phyloP scores from a whole-genome alignment of 2,329 filamentous ascomycete genomes.

The Magnaporthiopsis rhizophila region DNA sequence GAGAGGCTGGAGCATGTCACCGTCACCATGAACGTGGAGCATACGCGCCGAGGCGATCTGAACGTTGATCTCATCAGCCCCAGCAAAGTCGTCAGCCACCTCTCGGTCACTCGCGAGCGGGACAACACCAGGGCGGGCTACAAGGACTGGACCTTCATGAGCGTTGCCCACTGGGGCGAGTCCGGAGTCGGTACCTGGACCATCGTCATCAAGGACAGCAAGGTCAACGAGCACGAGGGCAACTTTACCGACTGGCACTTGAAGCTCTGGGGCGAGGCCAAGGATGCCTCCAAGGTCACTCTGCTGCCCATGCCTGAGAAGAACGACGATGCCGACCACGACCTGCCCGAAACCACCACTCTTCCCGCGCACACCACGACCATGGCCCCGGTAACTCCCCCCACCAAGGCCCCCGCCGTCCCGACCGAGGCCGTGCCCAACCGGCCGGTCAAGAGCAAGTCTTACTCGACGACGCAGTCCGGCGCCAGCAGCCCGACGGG shows the following conservation, averaged over 20 bases:
- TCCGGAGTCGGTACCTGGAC: slow-evolving; percentile 84
- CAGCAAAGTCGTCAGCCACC: slow-evolving; percentile 69
- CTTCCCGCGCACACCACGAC: slow-evolving; percentile 55
- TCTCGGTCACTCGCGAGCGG: slow-evolving; percentile 64
- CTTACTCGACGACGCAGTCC: too few species aligned
- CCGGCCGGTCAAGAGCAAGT: slow-evolving; percentile 40
- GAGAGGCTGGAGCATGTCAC: slow-evolving; percentile 89
- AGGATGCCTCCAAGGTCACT: slow-evolving; percentile 64
- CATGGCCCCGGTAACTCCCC: slow-evolving; percentile 34
- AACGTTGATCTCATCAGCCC: slow-evolving; percentile 90
- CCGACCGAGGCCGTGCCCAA: slow-evolving; percentile 48
- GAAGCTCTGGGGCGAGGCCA: slow-evolving; percentile 86
- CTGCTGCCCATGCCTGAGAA: slow-evolving; percentile 75
- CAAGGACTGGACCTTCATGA: slow-evolving; percentile 98
- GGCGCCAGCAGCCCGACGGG: slow-evolving; percentile 18
- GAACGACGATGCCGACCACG: slow-evolving; percentile 77
- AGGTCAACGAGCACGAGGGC: slow-evolving; percentile 67
- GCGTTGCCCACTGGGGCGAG: slow-evolving; percentile 94
- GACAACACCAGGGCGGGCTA: slow-evolving; percentile 68
- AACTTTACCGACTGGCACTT: slow-evolving; percentile 86
- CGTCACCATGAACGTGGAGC: slow-evolving; percentile 92
- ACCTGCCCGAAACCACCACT: slow-evolving; percentile 55
- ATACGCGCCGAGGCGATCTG: slow-evolving; percentile 79
- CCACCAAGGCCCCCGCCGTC: slow-evolving; percentile 31
- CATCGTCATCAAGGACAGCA: slow-evolving; percentile 77